Evolutionary conservation across 1,284 basidiomycete genomes (phyloP).

Genomic region (Cryptococcus jaspeensis): DNA sequence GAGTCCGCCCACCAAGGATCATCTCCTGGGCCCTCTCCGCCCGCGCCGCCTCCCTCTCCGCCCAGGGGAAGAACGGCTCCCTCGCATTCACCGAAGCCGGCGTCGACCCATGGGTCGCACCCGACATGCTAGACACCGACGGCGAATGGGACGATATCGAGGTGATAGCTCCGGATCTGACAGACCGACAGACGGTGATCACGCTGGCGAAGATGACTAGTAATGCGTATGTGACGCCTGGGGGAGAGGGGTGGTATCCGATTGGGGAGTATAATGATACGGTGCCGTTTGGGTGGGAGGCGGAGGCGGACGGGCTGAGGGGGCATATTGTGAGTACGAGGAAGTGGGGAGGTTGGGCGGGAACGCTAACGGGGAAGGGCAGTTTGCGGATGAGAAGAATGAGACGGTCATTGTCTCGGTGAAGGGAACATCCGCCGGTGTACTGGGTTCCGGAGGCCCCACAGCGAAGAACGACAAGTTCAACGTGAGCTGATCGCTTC

Average conservation of each 20-base stretch:
- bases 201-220: conserved; percentile 91
- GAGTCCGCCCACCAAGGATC: conserved; percentile 36
- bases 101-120: conserved; percentile 27
- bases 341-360: neutral
- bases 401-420: conserved; percentile 83
- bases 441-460: conserved; percentile 77
- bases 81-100: neutral
- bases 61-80: neutral
- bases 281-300: conserved; percentile 91
- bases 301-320: conserved; percentile 79
- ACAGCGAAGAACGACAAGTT: conserved; percentile 88
- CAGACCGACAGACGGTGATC: conserved; percentile 72
- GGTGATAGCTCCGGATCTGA: conserved; percentile 60
- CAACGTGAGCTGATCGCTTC: conserved; percentile 56
- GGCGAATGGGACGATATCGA: conserved; percentile 56
- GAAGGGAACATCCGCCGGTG: conserved; percentile 85
- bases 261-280: conserved; percentile 63
- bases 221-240: conserved; percentile 74
- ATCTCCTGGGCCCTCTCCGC: conserved; percentile 38
- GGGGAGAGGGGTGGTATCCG: conserved; percentile 73
- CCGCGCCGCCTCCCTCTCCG: conserved; percentile 11
- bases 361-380: neutral
- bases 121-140: conserved; percentile 25
- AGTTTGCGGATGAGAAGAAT: conserved; percentile 78
- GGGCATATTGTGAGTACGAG: conserved; percentile 66